A percentile compares a stretch with the other conserved stretches of the same genome.
Evolutionary conservation across 225 moss, liverwort and hornwort species (phyloP).

Genomic region (Sphagnum contortum): DNA sequence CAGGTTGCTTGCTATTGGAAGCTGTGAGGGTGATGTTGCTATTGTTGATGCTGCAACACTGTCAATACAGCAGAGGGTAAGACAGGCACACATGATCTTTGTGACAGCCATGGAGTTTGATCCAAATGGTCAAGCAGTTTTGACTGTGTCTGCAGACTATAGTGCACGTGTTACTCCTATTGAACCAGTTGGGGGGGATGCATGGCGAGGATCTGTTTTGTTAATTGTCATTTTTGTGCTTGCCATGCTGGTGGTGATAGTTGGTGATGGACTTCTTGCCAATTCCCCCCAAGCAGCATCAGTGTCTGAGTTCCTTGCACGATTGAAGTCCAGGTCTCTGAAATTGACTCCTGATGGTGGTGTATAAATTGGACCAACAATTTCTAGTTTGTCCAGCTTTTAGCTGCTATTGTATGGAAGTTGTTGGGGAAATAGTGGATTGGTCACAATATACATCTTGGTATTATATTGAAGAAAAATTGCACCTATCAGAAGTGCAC

Average conservation of each 20-base stretch:
- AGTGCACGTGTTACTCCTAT: slow-evolving; percentile 83
- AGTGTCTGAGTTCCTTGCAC: slow-evolving; percentile 24
- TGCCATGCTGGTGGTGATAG: slow-evolving; percentile 14
- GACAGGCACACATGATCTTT: slow-evolving; percentile 87
- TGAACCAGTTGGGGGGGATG: slow-evolving; percentile 23
- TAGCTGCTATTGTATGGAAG: too few species aligned
- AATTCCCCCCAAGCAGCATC: slow-evolving; percentile 17
- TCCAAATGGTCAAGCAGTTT: slow-evolving; percentile 63
- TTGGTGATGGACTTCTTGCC: slow-evolving; percentile 23
- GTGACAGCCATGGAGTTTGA: slow-evolving; percentile 91
- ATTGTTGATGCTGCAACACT: slow-evolving; percentile 53
- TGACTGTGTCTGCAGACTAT: slow-evolving; percentile 90
- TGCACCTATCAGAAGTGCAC: too few species aligned
- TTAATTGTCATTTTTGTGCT: slow-evolving; percentile 27
- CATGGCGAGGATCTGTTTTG: slow-evolving; percentile 34
- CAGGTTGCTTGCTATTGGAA: slow-evolving; percentile 64
- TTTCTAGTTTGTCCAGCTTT: not conserved
- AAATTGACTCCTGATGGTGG: slow-evolving; percentile 28
- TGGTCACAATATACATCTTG: too few species aligned
- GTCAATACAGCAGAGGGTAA: slow-evolving; percentile 56
- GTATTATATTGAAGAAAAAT: too few species aligned
- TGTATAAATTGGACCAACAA: slow-evolving; percentile 7
- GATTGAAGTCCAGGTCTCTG: slow-evolving; percentile 19
- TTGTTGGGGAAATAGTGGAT: too few species aligned
- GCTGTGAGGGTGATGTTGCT: slow-evolving; percentile 67